Base-by-base conservation (phyloP, 441 rosid species). In the Biscutella laevigata region DNA sequence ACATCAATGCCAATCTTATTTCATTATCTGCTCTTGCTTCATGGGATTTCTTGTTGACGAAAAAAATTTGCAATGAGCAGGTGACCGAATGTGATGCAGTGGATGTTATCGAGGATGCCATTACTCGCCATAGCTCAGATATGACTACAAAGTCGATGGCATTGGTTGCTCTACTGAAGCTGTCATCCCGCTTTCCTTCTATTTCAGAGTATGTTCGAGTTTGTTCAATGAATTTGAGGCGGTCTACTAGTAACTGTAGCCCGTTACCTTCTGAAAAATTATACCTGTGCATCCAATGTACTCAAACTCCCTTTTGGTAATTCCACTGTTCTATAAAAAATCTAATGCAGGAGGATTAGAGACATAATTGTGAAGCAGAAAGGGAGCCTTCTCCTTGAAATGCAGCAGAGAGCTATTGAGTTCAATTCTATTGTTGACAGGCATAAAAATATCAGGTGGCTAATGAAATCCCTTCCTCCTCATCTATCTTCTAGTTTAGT, bases 331-430 rank as follows among this genome's bases (percentile, higher is more conserved):
- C 22, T 38, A 3, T 17, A n/a, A n/a, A 24, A 46, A 55, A 30
- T 32, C 13, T 11, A 17, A 44, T 66, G 20, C 78, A 94, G 99
- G 88, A 89, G 97, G 74, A 68, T 89, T 42, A 77, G 69, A 74
- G 79, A 74, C 35, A 77, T 81, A 58, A 69, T 83, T 38, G 61
- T 70, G 68, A 94, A 81, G 62, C 77, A 80, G 62, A 89, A 85
- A 75, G 89, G 89, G 38, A 87, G 75, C 72, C 73, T 94, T 78
- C 86, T 83, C 68, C 97, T 94, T 66, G 99, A 94, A 72, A 77
- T 87, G 84, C 99, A 94, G 84, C 99, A 94, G 66, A 80, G 99
- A 71, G 88, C 99, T 38, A 80, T 89, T 3, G 99, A 94, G 66
- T 94, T 89, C 72, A 84, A 80, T 67, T 81, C 95, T 67, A 77